Conservation (phyloP, 257 asterid genomes). For the Przewalskia tangutica region DNA sequence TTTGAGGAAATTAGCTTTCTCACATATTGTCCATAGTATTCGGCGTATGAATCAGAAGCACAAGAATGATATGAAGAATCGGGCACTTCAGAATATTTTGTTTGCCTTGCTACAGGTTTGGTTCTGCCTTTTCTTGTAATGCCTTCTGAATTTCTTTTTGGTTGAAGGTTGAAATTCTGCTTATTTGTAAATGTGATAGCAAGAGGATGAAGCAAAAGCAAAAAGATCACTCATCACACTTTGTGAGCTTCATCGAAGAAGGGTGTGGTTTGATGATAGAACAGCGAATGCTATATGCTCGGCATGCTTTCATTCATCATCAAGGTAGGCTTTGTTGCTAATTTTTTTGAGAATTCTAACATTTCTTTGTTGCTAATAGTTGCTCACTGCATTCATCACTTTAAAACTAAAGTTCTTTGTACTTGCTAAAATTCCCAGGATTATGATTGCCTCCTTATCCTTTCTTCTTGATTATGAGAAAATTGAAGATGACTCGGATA, state of each 20-base stretch:
- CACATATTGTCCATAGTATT: slow-evolving; percentile 64
- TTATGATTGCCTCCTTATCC: slow-evolving; percentile 81
- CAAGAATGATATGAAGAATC: slow-evolving; percentile 74
- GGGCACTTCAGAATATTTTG: slow-evolving; percentile 63
- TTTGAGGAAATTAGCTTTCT: slow-evolving; percentile 52
- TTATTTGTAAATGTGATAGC: slow-evolving; percentile 34
- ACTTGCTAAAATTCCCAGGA: slow-evolving; percentile 40
- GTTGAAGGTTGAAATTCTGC: not conserved
- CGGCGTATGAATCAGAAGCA: slow-evolving; percentile 77
- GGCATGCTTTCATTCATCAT: slow-evolving; percentile 76
- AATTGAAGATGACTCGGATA: slow-evolving; percentile 54
- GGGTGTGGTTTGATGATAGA: slow-evolving; percentile 84
- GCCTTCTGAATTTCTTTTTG: not conserved
- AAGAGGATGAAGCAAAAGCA: slow-evolving; percentile 83
- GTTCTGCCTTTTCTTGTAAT: slow-evolving; percentile 8
- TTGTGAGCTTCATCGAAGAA: slow-evolving; percentile 79
- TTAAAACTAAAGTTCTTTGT: not conserved
- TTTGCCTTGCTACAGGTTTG: slow-evolving; percentile 75
- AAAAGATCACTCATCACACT: slow-evolving; percentile 67
- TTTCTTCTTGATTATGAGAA: slow-evolving; percentile 93
- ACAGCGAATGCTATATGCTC: slow-evolving; percentile 85
- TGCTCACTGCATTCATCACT: not conserved
- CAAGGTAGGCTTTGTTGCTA: slow-evolving; percentile 31
- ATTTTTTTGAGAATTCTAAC: too few relatives aligned
- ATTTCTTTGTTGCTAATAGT: not conserved